Evolutionary conservation across 192 early-diverging fungal species (phyloP).

Genomic region (Gonapodya prolifera): DNA sequence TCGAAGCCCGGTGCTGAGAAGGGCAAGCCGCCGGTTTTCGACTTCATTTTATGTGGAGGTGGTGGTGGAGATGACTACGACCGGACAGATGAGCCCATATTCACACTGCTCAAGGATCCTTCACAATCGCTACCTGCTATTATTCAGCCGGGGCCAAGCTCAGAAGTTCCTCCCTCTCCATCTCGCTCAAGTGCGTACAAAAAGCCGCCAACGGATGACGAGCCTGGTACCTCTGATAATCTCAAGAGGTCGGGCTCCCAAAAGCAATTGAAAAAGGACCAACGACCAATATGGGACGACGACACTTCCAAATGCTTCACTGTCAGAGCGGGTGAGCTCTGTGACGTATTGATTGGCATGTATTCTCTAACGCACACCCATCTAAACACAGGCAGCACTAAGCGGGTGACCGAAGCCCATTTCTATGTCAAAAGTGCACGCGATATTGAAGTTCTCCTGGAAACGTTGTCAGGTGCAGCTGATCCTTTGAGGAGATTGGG

Average conservation of each 20-base stretch:
- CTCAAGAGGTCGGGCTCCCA: not conserved
- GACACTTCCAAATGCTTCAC: not conserved
- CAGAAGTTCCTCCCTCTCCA: not conserved
- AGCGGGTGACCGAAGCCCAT: not conserved
- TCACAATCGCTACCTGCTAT: not conserved
- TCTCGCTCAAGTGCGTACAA: not conserved
- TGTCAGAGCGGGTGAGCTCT: not conserved
- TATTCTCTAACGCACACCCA: too few relatives aligned
- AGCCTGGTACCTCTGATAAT: not conserved
- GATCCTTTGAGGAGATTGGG: not conserved
- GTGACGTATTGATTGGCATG: too few relatives aligned
- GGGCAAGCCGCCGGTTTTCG: conserved; percentile 17
- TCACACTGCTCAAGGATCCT: not conserved
- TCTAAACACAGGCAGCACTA: not conserved
- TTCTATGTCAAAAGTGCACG: not conserved
- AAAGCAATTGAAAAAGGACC: not conserved
- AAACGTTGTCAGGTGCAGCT: not conserved
- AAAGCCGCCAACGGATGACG: not conserved
- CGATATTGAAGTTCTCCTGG: not conserved
- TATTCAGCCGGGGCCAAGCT: not conserved
- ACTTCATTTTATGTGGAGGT: conserved; percentile 76
- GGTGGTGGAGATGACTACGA: conserved; percentile 15
- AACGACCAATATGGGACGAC: not conserved
- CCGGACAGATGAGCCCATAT: not conserved
- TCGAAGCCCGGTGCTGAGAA: not conserved